Base-by-base conservation (phyloP, 2,329 filamentous ascomycete species). In the Colletotrichum gloeosporioides region DNA sequence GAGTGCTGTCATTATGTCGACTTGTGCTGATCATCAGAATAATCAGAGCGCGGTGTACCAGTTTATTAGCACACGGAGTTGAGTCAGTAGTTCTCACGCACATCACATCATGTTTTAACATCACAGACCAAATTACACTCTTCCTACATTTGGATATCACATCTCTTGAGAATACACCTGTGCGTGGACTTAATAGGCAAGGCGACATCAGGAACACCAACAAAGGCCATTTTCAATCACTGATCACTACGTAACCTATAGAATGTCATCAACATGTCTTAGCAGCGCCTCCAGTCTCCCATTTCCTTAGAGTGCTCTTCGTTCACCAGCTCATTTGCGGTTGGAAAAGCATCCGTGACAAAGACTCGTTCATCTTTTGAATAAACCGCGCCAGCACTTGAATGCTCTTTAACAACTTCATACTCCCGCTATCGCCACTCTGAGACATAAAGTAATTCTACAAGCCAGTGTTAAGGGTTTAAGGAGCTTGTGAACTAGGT, bases 61-160 rank as follows among this genome's bases (percentile, higher is more conserved):
- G 7, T 1, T 36, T 8, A 15, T 2, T 0, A 2, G 34, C 34
- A 36, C 16, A 15, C 34, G 4, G 34, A 36, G 7, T 36, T 36
- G 15, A 36, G 34, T 8, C 34, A 16, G 36, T 44, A 18, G 18
- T 44, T 44, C 39, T 44, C 39, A 44, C 16, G 8, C 5, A 10
- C 0, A 6, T 49, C 39, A 22, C 39, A 22, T 22, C 3, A 49
- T n/a, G 18, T 49, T 49, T 22, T 2, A 12, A 12, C 10, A n/a
- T n/a, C 18, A 22, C 18, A 49, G 9, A 49, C 18, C 3, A 49
- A 18, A 12, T 49, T 4, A 12, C 5, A 49, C 18, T 1, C 39
- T 4, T 2, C 1, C 3, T 7, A 7, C 5, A 12, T 12, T 6
- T 49, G 0, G 0, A 22, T n/a, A 9, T 10, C 6, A 2, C 0